A percentile compares a stretch with the other conserved stretches of the same genome.
phyloP scores from a whole-genome alignment of 2,329 filamentous ascomycete genomes.

The Nannizzia gypsea region DNA sequence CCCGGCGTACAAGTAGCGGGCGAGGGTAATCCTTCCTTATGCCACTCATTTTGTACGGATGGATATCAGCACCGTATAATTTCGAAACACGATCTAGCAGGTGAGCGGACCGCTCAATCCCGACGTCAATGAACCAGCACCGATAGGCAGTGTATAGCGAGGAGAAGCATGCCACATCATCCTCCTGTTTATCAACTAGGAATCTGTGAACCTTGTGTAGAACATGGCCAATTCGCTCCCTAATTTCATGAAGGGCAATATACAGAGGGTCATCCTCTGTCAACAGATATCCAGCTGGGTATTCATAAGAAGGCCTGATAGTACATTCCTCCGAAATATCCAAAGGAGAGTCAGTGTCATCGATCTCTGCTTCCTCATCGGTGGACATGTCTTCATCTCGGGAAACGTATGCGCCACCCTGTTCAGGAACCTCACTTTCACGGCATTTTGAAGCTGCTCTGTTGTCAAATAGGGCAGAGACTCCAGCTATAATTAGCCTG shows the following conservation, averaged over 20 bases:
- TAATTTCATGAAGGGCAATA: slow-evolving; percentile 63
- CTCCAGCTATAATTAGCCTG: slow-evolving; percentile 76
- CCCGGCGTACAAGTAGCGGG: slow-evolving; percentile 79
- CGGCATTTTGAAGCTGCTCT: slow-evolving; percentile 51
- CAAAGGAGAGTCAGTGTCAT: slow-evolving; percentile 41
- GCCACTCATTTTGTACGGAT: slow-evolving; percentile 89
- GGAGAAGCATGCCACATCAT: slow-evolving; percentile 92
- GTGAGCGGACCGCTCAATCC: slow-evolving; percentile 89
- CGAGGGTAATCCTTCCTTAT: slow-evolving; percentile 85
- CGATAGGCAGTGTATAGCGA: slow-evolving; percentile 83
- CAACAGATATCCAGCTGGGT: slow-evolving; percentile 77
- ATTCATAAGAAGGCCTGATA: slow-evolving; percentile 73
- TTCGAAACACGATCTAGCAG: slow-evolving; percentile 77
- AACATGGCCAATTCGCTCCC: slow-evolving; percentile 66
- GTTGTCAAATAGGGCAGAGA: slow-evolving; percentile 80
- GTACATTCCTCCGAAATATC: slow-evolving; percentile 47
- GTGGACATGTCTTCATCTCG: slow-evolving; percentile 29
- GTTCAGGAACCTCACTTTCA: slow-evolving; percentile 31
- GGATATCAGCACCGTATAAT: slow-evolving; percentile 73
- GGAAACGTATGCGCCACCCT: slow-evolving; percentile 35
- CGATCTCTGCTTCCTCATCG: slow-evolving; percentile 17
- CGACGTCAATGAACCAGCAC: slow-evolving; percentile 95
- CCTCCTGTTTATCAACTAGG: slow-evolving; percentile 71
- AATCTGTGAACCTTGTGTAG: slow-evolving; percentile 78
- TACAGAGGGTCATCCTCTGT: slow-evolving; percentile 54